Conservation (phyloP, 352 stramenopile species). For the Pythium periplocum region DNA sequence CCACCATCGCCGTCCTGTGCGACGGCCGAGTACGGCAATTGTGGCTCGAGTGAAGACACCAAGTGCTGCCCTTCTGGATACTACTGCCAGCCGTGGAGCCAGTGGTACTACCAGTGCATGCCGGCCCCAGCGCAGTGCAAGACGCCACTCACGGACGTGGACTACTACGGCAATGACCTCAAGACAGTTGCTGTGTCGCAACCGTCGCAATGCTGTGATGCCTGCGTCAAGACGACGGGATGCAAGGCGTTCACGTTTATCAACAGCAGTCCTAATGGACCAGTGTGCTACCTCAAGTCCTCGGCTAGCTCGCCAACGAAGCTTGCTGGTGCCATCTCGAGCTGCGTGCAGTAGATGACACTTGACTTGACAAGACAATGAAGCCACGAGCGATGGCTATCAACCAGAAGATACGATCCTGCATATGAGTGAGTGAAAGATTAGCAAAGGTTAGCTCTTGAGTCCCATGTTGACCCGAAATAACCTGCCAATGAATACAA, state of each 20-base stretch:
- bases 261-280: conserved; percentile 29
- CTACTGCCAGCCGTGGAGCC: conserved; percentile 48
- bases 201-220: conserved; percentile 33
- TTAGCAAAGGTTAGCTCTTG: too few species aligned
- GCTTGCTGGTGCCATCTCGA: conserved; percentile 13
- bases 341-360: neutral
- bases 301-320: conserved; percentile 5
- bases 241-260: conserved; percentile 51
- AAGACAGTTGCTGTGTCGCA: conserved; percentile 29
- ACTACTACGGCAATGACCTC: conserved; percentile 40
- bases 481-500: too few species aligned
- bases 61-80: conserved; percentile 32
- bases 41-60: conserved; percentile 14
- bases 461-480: too few species aligned
- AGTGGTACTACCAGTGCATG: conserved; percentile 43
- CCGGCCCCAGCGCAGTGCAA: conserved; percentile 24
- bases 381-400: too few species aligned
- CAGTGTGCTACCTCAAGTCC: conserved; percentile 24
- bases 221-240: conserved; percentile 21
- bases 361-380: too few species aligned
- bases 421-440: too few species aligned
- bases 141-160: conserved; percentile 32
- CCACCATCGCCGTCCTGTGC: conserved; percentile 7
- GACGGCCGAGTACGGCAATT: conserved; percentile 11
- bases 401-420: too few species aligned